Evolutionary conservation across 2,329 filamentous ascomycete genomes (phyloP).

Genomic region (Teratosphaeria nubilosa): DNA sequence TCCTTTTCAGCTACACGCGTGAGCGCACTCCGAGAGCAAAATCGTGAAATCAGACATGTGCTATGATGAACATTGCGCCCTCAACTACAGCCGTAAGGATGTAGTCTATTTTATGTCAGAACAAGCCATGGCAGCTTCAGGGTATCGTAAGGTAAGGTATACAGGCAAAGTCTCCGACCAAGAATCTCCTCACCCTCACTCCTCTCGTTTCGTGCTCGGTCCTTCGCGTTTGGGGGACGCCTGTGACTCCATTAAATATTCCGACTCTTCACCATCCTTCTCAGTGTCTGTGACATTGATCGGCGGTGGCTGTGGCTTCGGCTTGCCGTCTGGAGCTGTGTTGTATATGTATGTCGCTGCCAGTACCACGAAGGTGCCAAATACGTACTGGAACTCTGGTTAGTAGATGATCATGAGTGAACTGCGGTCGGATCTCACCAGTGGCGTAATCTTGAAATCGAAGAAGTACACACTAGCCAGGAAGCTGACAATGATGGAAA

Average conservation of each 20-base stretch:
- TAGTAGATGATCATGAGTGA: conserved; percentile 1
- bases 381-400: conserved; percentile 53
- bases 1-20: neutral
- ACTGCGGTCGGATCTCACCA: conserved; percentile 46
- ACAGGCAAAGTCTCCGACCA: neutral
- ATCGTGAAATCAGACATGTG: neutral
- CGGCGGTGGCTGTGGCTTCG: conserved; percentile 47
- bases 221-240: neutral
- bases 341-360: conserved; percentile 80
- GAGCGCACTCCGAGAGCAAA: neutral
- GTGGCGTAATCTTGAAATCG: conserved; percentile 60
- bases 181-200: neutral
- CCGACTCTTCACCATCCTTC: conserved; percentile 43
- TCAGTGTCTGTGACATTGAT: conserved; percentile 66
- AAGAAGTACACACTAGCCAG: conserved; percentile 80
- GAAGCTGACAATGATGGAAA: conserved; percentile 82
- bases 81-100: neutral
- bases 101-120: neutral
- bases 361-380: conserved; percentile 71
- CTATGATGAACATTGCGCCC: neutral
- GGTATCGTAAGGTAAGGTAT: neutral
- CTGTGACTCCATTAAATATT: neutral
- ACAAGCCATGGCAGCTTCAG: neutral
- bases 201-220: neutral
- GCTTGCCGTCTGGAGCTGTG: conserved; percentile 44